Base-by-base conservation (phyloP, 163 green algal genomes). In the Chlamydomonas reinhardtii region DNA sequence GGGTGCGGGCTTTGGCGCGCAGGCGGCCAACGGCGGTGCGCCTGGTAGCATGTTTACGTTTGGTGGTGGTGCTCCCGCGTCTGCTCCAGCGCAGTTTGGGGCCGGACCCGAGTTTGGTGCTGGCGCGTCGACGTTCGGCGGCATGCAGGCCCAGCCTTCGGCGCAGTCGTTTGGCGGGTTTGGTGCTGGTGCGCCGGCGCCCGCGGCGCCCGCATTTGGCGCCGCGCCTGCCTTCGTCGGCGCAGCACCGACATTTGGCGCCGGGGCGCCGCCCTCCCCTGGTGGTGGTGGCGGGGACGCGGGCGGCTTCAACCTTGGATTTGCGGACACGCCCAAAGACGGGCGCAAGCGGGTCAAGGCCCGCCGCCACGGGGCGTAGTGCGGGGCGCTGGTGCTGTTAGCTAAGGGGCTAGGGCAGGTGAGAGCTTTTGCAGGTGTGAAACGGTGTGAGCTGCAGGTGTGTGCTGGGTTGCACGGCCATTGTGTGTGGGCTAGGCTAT, bases 301-400 rank as follows among this genome's bases (percentile, higher is more conserved):
- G 2, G 82, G 72, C 4, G 81, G 81, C 29, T 86, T 86, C 52
- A 59, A 34, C 4, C 27, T 86, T 1, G 79, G 79, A 11, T 5
- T 73, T 6, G n/a, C 66, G 31, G 80, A 70, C 4, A 71, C 79
- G 5, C 70, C 80, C 9, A 79, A 79, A 29, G 80, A 86, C 29
- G 79, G 79, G 4, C 37, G 82, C 25, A 87, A 87, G 72, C 54
- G 62, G 19, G 71, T 87, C 15, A 87, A 87, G 73, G 82, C 82
- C 0, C 82, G 82, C 0, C 82, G 82, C 1, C 82, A 87, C 34
- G 72, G 71, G n/a, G 64, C 64, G 39, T 35, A n/a, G 24, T 34
- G 61, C 3, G 17, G 8, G 61, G 11, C 8, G 61, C 61, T 31
- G 61, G 17, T 29, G 61, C 20, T 5, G 61, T 56, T 56, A n/a